Percentiles rank a stretch among this genome's conserved stretches.
These are phyloP conservation scores for Cryptosporidium bovis DNA, from an alignment of 169 alveolate genomes.

Conservation along the genomic window DNA sequence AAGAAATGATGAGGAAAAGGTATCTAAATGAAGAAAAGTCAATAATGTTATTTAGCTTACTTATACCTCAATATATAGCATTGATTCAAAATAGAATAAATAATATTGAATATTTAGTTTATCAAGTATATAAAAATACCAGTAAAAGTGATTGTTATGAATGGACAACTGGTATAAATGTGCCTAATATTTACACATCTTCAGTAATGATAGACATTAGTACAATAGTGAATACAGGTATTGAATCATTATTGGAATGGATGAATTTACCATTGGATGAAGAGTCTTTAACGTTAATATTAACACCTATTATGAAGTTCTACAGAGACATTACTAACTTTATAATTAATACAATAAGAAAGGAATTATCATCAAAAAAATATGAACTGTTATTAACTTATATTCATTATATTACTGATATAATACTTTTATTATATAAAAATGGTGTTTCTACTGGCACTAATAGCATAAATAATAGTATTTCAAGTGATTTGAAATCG, in stretches of 20 bases:
- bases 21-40: slow-evolving; percentile 28
- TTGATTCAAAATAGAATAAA: slow-evolving; percentile 46
- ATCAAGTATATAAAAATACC: slow-evolving; percentile 23
- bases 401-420: slow-evolving; percentile 5
- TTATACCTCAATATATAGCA: slow-evolving; percentile 41
- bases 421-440: slow-evolving; percentile 2
- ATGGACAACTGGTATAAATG: slow-evolving; percentile 55
- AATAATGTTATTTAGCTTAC: neutral
- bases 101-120: slow-evolving; percentile 33
- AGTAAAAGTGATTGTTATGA: neutral
- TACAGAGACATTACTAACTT: slow-evolving; percentile 32
- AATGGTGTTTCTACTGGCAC: slow-evolving; percentile 9
- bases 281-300: slow-evolving; percentile 9
- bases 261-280: slow-evolving; percentile 52
- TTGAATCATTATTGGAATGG: slow-evolving; percentile 63
- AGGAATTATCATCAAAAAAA: slow-evolving; percentile 9
- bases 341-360: slow-evolving; percentile 27
- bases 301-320: slow-evolving; percentile 59
- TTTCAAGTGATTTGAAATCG: neutral
- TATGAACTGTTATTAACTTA: slow-evolving; percentile 11
- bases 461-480: neutral
- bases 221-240: slow-evolving; percentile 56
- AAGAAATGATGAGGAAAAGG: slow-evolving; percentile 65
- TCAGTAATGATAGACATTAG: slow-evolving; percentile 50
- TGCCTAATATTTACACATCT: slow-evolving; percentile 46